Conservation (phyloP, 2,329 filamentous ascomycete species). For the Hypocreales sp. region DNA sequence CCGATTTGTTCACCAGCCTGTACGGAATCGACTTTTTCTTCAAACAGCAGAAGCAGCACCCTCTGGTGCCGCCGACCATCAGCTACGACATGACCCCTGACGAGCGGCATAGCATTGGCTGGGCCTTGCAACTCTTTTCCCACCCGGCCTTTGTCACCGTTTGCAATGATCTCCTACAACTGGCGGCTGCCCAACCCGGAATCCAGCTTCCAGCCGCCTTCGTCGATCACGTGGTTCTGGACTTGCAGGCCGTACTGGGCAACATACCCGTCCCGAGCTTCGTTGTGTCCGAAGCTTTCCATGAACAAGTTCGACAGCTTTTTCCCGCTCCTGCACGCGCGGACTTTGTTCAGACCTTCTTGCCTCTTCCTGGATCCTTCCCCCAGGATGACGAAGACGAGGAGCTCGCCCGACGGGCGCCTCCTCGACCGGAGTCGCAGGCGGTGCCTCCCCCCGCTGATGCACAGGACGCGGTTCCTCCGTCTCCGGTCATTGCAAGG, state of each 20-base stretch:
- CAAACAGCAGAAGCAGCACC: slow-evolving; percentile 10
- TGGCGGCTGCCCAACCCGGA: slow-evolving; percentile 1
- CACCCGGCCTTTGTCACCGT: slow-evolving; percentile 10
- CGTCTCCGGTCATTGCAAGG: slow-evolving; percentile 2
- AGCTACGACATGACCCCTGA: slow-evolving; percentile 8
- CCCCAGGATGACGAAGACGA: slow-evolving; percentile 8
- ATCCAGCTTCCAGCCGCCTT: slow-evolving; percentile 9
- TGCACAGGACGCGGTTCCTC: not conserved
- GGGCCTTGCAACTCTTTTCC: slow-evolving; percentile 11
- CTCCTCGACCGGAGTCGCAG: slow-evolving; percentile 1
- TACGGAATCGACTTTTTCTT: slow-evolving; percentile 13
- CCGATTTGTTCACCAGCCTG: slow-evolving; percentile 8
- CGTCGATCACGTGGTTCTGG: slow-evolving; percentile 12
- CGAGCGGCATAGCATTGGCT: slow-evolving; percentile 6
- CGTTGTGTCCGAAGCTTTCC: slow-evolving; percentile 10
- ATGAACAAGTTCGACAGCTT: slow-evolving; percentile 7
- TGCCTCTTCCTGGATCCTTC: slow-evolving; percentile 12
- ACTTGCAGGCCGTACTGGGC: slow-evolving; percentile 13
- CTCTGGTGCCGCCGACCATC: slow-evolving; percentile 9
- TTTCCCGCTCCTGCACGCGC: slow-evolving; percentile 8
- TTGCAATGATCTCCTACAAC: slow-evolving; percentile 10
- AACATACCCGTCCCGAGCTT: slow-evolving; percentile 14
- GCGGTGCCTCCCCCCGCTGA: not conserved
- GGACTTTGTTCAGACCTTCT: slow-evolving; percentile 5
- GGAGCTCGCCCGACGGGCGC: not conserved